Base-by-base conservation (phyloP, 2,329 filamentous ascomycete species). In the Podosphaera xanthii region DNA sequence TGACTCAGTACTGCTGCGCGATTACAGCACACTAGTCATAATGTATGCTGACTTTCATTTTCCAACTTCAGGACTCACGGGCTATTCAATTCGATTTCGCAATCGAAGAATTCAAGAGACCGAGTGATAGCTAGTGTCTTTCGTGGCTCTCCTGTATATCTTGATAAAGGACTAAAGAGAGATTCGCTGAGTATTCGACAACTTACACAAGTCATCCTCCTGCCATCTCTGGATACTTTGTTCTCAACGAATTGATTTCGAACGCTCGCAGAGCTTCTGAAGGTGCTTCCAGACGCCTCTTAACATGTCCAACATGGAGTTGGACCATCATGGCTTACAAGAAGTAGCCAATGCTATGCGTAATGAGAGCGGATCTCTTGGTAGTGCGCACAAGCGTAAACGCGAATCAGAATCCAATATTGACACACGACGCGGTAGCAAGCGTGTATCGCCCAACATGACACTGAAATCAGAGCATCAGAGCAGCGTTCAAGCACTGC, bases 311-410 rank as follows among this genome's bases (percentile, higher is more conserved):
- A 68, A 69, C 60, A 65, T 68, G 62, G 68, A 70, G 61, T 65
- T 69, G 60, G 67, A 69, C 60, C 65, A 68, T 59, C 68, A 67
- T 52, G 67, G 68, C 59, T 64, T 70, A 63, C 67, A 70, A 62
- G 66, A 70, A 56, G 67, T 70, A 58, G 69, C 68, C 46, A 69
- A 70, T 62, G 67, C 68, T 35, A 67, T 70, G 62, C 69, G 69
- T 53, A 65, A 67, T 59, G 68, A 69, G 38, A 64, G 64, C 33
- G 60, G 62, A 36, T 60, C 60, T 53, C 55, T 63, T 40, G 60
- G 57, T 49, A 63, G 59, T 57, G 59, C 64, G 22, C 67, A 69
- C 60, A 70, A 70, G 64, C 67, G 69, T 58, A 70, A 70, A 64
- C 66, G 68, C 54, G 68, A 69, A 44, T 63, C 64, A 58, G 67